Evolutionary conservation across 805 yeast species (phyloP).

Genomic region (Candida methanosorbosa): DNA sequence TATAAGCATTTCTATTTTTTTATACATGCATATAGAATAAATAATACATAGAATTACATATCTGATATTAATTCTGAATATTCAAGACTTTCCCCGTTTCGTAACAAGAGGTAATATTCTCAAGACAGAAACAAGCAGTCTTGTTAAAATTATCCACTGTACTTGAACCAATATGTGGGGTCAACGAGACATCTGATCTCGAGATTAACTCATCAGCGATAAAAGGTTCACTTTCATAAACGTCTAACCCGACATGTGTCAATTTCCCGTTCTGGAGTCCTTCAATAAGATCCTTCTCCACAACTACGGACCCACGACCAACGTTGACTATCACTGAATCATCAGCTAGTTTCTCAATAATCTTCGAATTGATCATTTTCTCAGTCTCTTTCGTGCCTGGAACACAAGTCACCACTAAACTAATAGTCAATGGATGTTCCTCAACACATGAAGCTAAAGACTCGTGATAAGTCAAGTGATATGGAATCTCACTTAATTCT

Average conservation of each 20-base stretch:
- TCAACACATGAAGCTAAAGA: constrained; percentile 31
- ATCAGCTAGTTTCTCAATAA: constrained; percentile 37
- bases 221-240: constrained; percentile 54
- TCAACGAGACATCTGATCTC: constrained; percentile 54
- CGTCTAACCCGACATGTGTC: constrained; percentile 65
- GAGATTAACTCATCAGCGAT: constrained; percentile 39
- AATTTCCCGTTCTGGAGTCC: constrained; percentile 56
- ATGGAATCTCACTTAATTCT: constrained; percentile 31
- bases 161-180: constrained; percentile 70
- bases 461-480: constrained; percentile 33
- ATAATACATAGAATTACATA: no score
- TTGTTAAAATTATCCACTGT: constrained; percentile 45
- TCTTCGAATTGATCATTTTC: constrained; percentile 40
- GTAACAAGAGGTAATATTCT: constrained; percentile 42
- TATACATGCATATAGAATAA: no score
- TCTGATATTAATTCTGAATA: constrained; percentile 11
- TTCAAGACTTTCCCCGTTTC: constrained; percentile 20
- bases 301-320: constrained; percentile 65
- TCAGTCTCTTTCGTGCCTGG: constrained; percentile 56
- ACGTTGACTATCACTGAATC: constrained; percentile 63
- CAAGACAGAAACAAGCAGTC: constrained; percentile 44
- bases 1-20: not conserved
- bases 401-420: constrained; percentile 55
- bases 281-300: constrained; percentile 54
- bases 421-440: constrained; percentile 14